phyloP scores from a whole-genome alignment of 257 asterid genomes.

The Forsythia suspensa region DNA sequence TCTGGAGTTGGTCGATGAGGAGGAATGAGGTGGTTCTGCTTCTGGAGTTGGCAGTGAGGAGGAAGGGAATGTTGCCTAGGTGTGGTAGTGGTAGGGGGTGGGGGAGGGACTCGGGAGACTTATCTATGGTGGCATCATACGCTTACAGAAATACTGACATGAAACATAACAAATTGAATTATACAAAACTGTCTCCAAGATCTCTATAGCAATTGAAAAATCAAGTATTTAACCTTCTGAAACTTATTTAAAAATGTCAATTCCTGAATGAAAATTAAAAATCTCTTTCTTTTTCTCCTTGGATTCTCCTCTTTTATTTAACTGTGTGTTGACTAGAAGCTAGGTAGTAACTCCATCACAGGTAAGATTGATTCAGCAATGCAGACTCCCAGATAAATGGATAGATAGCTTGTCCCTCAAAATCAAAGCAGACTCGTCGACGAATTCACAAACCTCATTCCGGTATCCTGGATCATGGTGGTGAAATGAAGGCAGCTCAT shows the following conservation, averaged over 20 bases:
- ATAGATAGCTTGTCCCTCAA: conserved; percentile 53
- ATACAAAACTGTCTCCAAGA: not conserved
- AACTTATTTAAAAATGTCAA: not conserved
- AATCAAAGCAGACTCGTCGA: conserved; percentile 40
- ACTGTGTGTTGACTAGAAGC: not conserved
- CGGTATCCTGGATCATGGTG: conserved; percentile 63
- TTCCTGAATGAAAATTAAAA: not conserved
- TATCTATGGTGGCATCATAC: not conserved
- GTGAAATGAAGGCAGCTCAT: conserved; percentile 32
- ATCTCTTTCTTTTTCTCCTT: not conserved
- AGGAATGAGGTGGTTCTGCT: too few species aligned
- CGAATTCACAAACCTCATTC: conserved; percentile 52
- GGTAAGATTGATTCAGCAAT: conserved; percentile 23
- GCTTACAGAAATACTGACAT: not conserved
- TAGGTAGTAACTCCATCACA: not conserved
- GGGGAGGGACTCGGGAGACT: not conserved
- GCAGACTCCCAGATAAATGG: conserved; percentile 41
- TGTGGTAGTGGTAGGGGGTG: not conserved
- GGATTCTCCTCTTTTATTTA: not conserved
- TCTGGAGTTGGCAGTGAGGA: not conserved
- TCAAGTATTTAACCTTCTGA: not conserved
- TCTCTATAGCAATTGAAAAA: not conserved
- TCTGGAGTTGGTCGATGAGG: too few species aligned
- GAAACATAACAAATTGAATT: not conserved
- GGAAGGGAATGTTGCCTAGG: not conserved